Evolutionary conservation across 2,329 filamentous ascomycete genomes (phyloP).

Genomic region (Elsinoe perseae): DNA sequence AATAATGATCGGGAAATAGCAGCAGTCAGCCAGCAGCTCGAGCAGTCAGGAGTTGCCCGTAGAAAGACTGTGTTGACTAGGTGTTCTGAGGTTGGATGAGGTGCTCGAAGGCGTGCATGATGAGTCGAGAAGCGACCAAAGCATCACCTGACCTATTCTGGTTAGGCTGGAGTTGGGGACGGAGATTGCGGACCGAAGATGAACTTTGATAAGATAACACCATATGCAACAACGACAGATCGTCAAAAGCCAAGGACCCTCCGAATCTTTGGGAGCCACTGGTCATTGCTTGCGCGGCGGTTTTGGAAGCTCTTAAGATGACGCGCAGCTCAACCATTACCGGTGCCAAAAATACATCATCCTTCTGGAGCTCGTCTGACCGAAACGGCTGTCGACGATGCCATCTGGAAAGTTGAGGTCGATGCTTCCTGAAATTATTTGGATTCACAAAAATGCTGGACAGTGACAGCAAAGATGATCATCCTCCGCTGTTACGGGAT

Average conservation of each 20-base stretch:
- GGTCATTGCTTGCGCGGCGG: constrained; percentile 8
- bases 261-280: not conserved
- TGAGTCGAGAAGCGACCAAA: constrained; percentile 1
- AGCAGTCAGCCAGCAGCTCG: constrained; percentile 3
- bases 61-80: not conserved
- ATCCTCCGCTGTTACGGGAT: constrained; percentile 11
- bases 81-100: constrained; percentile 5
- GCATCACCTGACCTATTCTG: not conserved
- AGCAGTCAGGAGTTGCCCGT: constrained; percentile 3
- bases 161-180: not conserved
- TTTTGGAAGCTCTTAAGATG: constrained; percentile 7
- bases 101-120: constrained; percentile 5
- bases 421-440: not conserved
- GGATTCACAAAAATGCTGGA: not conserved
- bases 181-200: constrained; percentile 3
- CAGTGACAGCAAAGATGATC: not conserved
- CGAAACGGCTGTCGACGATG: not conserved
- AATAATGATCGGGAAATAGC: not conserved
- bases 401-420: not conserved
- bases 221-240: not conserved
- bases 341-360: not conserved
- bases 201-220: constrained; percentile 5
- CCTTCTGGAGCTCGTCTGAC: not conserved
- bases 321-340: constrained; percentile 12
- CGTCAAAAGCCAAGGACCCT: not conserved